phyloP scores from a whole-genome alignment of 495 filamentous ascomycete genomes.

The Trichocladium uniseriatum region DNA sequence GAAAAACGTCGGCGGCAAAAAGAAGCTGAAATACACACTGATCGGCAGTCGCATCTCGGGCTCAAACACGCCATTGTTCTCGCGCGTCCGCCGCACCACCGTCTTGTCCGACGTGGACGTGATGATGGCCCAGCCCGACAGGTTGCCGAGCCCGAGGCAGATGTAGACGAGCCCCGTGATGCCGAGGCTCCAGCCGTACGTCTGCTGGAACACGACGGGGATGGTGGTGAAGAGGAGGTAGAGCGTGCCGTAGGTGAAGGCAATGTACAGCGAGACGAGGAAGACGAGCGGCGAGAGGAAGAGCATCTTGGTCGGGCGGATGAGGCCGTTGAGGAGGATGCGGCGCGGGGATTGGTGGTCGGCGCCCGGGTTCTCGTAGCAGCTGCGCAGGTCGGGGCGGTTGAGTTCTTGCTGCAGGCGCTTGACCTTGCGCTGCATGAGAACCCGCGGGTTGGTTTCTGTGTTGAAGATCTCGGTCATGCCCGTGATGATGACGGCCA shows the following conservation, averaged over 20 bases:
- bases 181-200: conserved; percentile 38
- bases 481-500: conserved; percentile 29
- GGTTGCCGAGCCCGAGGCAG: conserved; percentile 36
- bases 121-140: conserved; percentile 27
- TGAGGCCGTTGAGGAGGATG: conserved; percentile 34
- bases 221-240: conserved; percentile 72
- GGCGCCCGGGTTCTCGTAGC: conserved; percentile 20
- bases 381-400: conserved; percentile 28
- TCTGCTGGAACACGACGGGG: conserved; percentile 48
- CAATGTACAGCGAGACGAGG: conserved; percentile 62
- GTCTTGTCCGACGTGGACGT: conserved; percentile 33
- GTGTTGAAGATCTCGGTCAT: conserved; percentile 41
- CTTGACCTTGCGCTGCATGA: conserved; percentile 44
- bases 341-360: conserved; percentile 12
- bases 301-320: conserved; percentile 49
- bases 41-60: conserved; percentile 47
- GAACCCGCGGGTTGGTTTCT: conserved; percentile 46
- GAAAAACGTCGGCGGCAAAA: conserved; percentile 38
- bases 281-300: conserved; percentile 56
- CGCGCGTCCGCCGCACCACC: conserved; percentile 31
- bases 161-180: conserved; percentile 38
- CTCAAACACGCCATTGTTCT: conserved; percentile 46
- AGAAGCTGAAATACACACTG: conserved; percentile 28
- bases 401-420: conserved; percentile 31
- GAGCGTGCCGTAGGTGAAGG: conserved; percentile 63